phyloP scores from a whole-genome alignment of 257 asterid genomes.

The Capsicum baccatum region DNA sequence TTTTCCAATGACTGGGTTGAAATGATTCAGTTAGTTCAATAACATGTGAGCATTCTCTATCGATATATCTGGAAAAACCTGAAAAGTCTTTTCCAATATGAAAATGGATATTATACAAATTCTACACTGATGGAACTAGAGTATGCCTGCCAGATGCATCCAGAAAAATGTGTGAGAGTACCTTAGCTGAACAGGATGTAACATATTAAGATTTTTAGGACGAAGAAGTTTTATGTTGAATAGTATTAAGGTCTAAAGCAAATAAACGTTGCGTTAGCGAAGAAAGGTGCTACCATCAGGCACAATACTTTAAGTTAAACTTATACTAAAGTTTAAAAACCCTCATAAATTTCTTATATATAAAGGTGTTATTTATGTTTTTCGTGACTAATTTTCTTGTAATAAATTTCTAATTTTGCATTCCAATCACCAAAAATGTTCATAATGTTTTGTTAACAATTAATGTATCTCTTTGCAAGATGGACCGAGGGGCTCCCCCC shows the following conservation, averaged over 20 bases:
- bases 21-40: constrained; percentile 13
- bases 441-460: constrained; percentile 4
- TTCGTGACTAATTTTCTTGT: background rate
- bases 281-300: background rate
- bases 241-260: background rate
- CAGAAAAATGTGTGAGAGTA: background rate
- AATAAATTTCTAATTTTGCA: constrained; percentile 6
- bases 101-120: constrained; percentile 13
- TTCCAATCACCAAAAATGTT: background rate
- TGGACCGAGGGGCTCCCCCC: background rate
- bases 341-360: background rate
- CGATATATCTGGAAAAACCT: background rate
- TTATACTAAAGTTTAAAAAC: background rate
- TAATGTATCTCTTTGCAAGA: background rate
- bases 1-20: constrained; percentile 3
- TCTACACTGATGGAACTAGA: constrained; percentile 8
- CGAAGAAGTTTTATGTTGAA: constrained; percentile 12
- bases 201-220: constrained; percentile 1
- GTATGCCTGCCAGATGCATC: constrained; percentile 21
- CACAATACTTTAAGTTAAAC: background rate
- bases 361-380: background rate
- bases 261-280: background rate
- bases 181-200: background rate
- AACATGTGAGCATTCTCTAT: background rate
- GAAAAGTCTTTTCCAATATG: background rate